phyloP scores from a whole-genome alignment of 179 eudicot species.

The Spinacia oleracea region DNA sequence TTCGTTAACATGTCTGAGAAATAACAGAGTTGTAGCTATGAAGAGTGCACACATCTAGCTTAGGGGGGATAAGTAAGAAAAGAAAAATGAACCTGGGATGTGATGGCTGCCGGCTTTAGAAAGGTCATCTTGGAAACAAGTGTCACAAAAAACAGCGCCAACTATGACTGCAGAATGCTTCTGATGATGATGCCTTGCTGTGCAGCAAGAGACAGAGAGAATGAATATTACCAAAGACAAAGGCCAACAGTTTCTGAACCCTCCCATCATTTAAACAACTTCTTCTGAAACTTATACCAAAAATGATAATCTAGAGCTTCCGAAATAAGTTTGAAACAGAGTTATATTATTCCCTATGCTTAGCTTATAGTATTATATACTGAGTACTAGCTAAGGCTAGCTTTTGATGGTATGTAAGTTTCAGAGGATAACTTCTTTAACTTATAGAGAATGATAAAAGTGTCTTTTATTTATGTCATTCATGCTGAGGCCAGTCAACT shows the following conservation, averaged over 20 bases:
- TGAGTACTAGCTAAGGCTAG: background rate
- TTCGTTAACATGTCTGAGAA: too few species aligned
- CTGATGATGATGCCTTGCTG: slow-evolving; percentile 44
- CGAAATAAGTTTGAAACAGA: background rate
- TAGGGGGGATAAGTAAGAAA: background rate
- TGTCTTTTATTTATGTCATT: slow-evolving; percentile 44
- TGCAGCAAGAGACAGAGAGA: slow-evolving; percentile 26
- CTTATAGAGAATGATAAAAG: slow-evolving; percentile 22
- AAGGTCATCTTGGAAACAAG: slow-evolving; percentile 61
- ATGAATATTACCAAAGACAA: slow-evolving; percentile 14
- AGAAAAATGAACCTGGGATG: slow-evolving; percentile 59
- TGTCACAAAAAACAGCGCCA: slow-evolving; percentile 75
- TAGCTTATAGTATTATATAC: background rate
- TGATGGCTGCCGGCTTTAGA: slow-evolving; percentile 45
- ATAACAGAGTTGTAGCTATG: too few species aligned
- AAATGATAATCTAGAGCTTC: background rate
- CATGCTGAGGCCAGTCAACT: slow-evolving; percentile 71
- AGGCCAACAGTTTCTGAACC: slow-evolving; percentile 9
- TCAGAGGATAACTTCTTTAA: slow-evolving; percentile 7
- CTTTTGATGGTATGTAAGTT: background rate
- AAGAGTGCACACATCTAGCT: too few species aligned
- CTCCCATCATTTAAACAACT: slow-evolving; percentile 20
- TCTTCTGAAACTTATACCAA: slow-evolving; percentile 5
- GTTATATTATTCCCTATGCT: background rate
- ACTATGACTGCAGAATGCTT: slow-evolving; percentile 52